Conservation (phyloP, 305 asterid species). For the Fraxinus albicans region DNA sequence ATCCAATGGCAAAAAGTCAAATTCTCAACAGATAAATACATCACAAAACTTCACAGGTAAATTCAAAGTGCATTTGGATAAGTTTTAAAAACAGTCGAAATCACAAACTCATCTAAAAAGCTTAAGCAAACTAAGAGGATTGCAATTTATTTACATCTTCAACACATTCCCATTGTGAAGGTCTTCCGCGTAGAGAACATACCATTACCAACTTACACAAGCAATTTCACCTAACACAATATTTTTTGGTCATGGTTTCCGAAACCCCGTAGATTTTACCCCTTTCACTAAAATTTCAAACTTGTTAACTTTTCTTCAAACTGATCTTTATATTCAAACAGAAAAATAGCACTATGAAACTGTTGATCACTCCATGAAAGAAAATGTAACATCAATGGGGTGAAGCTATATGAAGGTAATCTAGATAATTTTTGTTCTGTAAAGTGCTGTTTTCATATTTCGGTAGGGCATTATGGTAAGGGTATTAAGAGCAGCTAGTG, state of each 20-base stretch:
- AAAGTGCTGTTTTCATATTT: neutral
- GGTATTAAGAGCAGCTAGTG: neutral
- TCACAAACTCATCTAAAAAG: neutral
- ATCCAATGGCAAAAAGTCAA: constrained; percentile 14
- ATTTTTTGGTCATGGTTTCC: neutral
- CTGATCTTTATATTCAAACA: neutral
- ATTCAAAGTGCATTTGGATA: neutral
- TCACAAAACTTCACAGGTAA: neutral
- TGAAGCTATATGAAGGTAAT: constrained; percentile 4
- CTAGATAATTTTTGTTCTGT: neutral
- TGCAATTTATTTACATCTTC: neutral
- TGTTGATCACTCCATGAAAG: neutral
- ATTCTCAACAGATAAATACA: neutral
- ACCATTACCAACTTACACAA: neutral
- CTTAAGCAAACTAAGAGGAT: neutral
- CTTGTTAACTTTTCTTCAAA: neutral
- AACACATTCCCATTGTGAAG: neutral
- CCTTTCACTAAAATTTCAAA: neutral
- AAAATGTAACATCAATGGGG: neutral
- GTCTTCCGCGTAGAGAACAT: neutral
- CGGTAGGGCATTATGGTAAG: neutral
- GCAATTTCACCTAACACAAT: neutral
- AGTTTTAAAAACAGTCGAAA: neutral
- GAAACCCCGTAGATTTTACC: neutral
- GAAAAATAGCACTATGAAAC: neutral